Base-by-base conservation (phyloP, 257 asterid genomes). In the Plantago ovata region DNA sequence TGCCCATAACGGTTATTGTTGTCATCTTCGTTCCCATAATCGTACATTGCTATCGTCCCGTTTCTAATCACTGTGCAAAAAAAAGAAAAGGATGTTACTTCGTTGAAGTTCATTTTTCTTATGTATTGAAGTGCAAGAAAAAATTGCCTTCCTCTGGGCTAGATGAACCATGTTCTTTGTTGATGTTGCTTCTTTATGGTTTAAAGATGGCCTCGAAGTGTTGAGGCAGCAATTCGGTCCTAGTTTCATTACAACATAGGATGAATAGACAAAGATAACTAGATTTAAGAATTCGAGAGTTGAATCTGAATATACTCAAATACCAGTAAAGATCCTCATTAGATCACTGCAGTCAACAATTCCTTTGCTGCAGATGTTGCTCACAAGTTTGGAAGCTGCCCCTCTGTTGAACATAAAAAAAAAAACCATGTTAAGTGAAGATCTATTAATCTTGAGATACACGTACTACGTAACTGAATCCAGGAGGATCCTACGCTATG, bases 101-200 rank as follows among this genome's bases (percentile, higher is more conserved):
- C n/a, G 21, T 53, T 11, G 22, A 33, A 20, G 10, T 11, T 11
- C 23, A 39, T 13, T 32, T 18, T 15, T 18, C 39, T 21, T 44
- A 19, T 38, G 23, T 58, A 13, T 36, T 55, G 18, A 42, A 7
- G 15, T 9, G 22, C n/a, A 28, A 21, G 8, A 16, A 9, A 13
- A 9, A 46, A 28, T 6, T 28, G 36, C 7, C 75, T 63, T 75
- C 72, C 85, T 75, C 38, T 79, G 85, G 41, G 79, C 67, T 7
- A 77, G 49, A 57, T 79, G 85, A 16, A 79, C 61, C 77, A 79
- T 60, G 71, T 73, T 79, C 72, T 73, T 76, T 22, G 79, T 79
- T 23, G 95, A 71, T 0, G 95, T 86, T 56, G 95, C 80, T 48
- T 87, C 83, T 48, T 70, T 79, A 60, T 69, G 76, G 22, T 48